Evolutionary conservation across 2,329 filamentous ascomycete species (phyloP).

Genomic region (Rutstroemia sp.): DNA sequence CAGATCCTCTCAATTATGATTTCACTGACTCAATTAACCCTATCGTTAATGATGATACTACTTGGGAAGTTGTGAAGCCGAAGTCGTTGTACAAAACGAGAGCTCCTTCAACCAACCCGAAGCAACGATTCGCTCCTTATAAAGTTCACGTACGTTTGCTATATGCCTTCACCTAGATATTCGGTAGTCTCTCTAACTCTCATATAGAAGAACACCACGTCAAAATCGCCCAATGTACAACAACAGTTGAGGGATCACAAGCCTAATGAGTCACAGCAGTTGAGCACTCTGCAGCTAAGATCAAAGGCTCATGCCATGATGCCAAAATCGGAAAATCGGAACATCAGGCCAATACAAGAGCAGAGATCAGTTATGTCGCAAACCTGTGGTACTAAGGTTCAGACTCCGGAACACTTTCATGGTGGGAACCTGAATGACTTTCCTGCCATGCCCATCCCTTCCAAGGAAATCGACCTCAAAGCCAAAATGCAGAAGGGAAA

Average conservation of each 20-base stretch:
- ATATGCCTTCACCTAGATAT: not conserved
- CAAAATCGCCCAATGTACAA: not conserved
- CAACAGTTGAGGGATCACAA: not conserved
- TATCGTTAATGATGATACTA: not conserved
- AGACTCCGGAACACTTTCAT: not conserved
- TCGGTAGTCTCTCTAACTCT: no score
- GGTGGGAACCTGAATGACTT: not conserved
- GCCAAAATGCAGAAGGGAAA: not conserved
- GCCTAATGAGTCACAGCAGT: not conserved
- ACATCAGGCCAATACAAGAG: not conserved
- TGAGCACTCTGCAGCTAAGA: not conserved
- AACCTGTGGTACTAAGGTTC: not conserved
- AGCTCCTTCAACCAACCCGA: not conserved
- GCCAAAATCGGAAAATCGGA: not conserved
- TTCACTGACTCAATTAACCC: not conserved
- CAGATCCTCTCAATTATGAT: conserved; percentile 3
- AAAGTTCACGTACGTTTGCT: not conserved
- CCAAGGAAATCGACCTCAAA: not conserved
- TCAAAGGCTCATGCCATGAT: not conserved
- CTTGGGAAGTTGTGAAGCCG: conserved; percentile 3
- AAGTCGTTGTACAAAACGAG: not conserved
- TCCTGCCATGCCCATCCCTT: not conserved
- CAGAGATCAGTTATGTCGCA: not conserved
- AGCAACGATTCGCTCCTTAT: not conserved
- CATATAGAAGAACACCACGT: no score